Conservation (phyloP, 108 stramenopile species). For the Nitzschia putrida region DNA sequence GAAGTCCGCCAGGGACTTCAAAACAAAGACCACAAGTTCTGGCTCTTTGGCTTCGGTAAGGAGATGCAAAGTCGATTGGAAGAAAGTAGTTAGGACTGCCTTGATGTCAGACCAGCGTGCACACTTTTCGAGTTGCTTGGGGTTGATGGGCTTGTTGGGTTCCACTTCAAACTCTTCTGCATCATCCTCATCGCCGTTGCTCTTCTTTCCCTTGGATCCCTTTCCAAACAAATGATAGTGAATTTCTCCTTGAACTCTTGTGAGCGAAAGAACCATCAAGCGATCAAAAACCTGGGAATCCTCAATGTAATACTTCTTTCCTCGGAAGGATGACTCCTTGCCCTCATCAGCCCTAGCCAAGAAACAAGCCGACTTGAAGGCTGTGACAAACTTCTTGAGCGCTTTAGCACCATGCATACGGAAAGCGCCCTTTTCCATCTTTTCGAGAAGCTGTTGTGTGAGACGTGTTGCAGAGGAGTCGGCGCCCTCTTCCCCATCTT, state of each 20-base stretch:
- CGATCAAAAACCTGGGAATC: slow-evolving; percentile 76
- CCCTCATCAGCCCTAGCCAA: slow-evolving; percentile 52
- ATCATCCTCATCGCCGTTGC: slow-evolving; percentile 35
- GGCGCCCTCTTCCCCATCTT: slow-evolving; percentile 16
- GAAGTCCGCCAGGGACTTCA: slow-evolving; percentile 69
- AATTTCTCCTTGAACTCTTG: slow-evolving; percentile 71
- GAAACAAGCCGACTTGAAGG: slow-evolving; percentile 83
- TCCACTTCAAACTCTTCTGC: slow-evolving; percentile 43
- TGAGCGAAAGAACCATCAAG: slow-evolving; percentile 71
- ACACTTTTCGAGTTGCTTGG: slow-evolving; percentile 59
- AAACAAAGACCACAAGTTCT: slow-evolving; percentile 66
- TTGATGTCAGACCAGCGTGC: slow-evolving; percentile 55
- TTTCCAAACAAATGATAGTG: slow-evolving; percentile 66
- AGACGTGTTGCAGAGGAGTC: slow-evolving; percentile 30
- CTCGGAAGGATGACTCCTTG: slow-evolving; percentile 19
- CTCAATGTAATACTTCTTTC: slow-evolving; percentile 66
- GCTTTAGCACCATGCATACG: slow-evolving; percentile 71
- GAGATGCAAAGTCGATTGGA: slow-evolving; percentile 72
- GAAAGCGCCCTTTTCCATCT: slow-evolving; percentile 69
- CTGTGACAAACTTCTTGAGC: slow-evolving; percentile 70
- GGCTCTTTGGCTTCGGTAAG: slow-evolving; percentile 83
- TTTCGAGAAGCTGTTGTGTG: slow-evolving; percentile 48
- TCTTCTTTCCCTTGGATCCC: slow-evolving; percentile 17
- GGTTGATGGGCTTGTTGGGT: slow-evolving; percentile 78
- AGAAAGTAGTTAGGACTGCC: slow-evolving; percentile 67